A percentile compares a stretch with the other conserved stretches of the same genome.
These are phyloP conservation scores for Schizosaccharomyces japonicus DNA, from an alignment of 805 yeast species.

Conservation along the genomic window DNA sequence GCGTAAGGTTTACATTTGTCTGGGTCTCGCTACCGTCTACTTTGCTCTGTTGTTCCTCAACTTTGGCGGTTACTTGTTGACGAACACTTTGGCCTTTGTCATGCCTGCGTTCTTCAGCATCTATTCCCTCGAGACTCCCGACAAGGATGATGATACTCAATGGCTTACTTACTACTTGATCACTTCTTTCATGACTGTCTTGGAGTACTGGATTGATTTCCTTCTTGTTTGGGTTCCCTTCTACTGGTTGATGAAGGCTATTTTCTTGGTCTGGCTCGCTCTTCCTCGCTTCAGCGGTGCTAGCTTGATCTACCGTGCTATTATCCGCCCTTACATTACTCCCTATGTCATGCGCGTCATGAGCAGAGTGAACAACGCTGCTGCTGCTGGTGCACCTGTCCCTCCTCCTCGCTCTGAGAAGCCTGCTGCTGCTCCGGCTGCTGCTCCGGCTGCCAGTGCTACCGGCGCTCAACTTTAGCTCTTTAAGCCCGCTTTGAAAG, in stretches of 20 bases:
- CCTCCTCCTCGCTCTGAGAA: neutral
- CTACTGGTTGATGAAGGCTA: constrained; percentile 80
- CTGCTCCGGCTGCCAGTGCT: too few species aligned
- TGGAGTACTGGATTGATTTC: constrained; percentile 89
- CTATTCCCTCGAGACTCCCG: constrained; percentile 51
- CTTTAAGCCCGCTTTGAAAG: too few species aligned
- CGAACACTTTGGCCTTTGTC: constrained; percentile 77
- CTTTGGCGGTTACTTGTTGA: constrained; percentile 80
- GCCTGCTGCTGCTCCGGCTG: neutral
- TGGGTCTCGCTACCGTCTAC: constrained; percentile 42
- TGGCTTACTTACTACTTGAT: constrained; percentile 82
- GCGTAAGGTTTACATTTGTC: constrained; percentile 66
- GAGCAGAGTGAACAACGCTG: neutral
- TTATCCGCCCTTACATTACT: constrained; percentile 40
- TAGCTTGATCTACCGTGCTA: constrained; percentile 32
- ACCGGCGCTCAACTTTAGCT: too few species aligned
- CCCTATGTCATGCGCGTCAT: constrained; percentile 11
- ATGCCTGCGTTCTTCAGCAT: constrained; percentile 78
- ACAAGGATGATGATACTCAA: constrained; percentile 49
- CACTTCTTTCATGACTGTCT: constrained; percentile 70
- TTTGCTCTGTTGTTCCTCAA: constrained; percentile 62
- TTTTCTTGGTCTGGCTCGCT: constrained; percentile 67
- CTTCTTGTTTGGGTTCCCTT: constrained; percentile 73
- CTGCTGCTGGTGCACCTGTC: neutral
- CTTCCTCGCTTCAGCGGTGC: constrained; percentile 83